These are phyloP conservation scores for Ganoderma resinaceum DNA, from an alignment of 1,284 basidiomycete genomes.

Conservation along the genomic window DNA sequence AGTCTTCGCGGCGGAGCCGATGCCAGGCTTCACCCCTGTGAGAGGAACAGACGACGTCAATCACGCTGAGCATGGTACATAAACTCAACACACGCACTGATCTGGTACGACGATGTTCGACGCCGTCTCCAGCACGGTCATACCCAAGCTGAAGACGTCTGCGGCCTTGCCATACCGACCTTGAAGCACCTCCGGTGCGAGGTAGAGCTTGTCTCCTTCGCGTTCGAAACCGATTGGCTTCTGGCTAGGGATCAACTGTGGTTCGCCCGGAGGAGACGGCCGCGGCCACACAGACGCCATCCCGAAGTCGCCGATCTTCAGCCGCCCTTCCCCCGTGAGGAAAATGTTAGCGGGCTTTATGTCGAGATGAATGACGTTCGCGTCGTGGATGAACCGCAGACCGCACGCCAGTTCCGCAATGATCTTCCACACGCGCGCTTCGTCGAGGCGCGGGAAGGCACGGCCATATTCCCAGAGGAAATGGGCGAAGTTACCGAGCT, in stretches of 20 bases:
- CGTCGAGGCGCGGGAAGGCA: conserved; percentile 86
- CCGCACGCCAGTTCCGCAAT: conserved; percentile 92
- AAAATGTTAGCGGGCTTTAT: conserved; percentile 99
- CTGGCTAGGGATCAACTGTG: conserved; percentile 38
- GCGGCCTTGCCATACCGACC: conserved; percentile 93
- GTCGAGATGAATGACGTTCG: conserved; percentile 94
- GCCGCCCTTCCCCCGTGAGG: conserved; percentile 86
- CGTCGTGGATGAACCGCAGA: conserved; percentile 88
- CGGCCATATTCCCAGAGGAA: conserved; percentile 96
- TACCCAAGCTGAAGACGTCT: conserved; percentile 97
- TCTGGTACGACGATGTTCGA: conserved; percentile 97
- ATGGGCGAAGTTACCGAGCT: conserved; percentile 88
- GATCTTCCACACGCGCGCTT: conserved; percentile 97
- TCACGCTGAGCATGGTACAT: not conserved
- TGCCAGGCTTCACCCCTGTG: conserved; percentile 92
- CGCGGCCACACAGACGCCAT: conserved; percentile 91
- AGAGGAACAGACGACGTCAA: conserved; percentile 24
- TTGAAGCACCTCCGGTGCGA: conserved; percentile 97
- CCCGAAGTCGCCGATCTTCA: conserved; percentile 99
- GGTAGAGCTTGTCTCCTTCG: conserved; percentile 97
- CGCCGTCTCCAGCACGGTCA: conserved; percentile 95
- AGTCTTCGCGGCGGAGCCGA: conserved; percentile 90
- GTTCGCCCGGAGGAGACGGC: conserved; percentile 42
- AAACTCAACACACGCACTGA: conserved; percentile 69
- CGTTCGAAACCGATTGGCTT: conserved; percentile 78